Conservation (phyloP, 2,329 filamentous ascomycete species). For the Alternaria sp. region DNA sequence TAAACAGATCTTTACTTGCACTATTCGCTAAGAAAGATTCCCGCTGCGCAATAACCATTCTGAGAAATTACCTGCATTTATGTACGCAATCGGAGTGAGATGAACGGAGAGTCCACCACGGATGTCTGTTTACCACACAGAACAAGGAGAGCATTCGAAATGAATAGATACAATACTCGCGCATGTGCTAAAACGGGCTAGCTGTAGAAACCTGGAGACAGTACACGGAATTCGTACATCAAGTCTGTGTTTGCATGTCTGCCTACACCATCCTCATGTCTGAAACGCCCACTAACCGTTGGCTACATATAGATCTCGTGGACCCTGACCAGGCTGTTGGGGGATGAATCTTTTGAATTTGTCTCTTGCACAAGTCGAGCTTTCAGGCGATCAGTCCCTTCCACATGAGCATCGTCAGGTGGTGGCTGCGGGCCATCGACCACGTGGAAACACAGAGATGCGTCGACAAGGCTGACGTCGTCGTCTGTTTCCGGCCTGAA, state of each 20-base stretch:
- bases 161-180: background rate
- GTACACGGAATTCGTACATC: background rate
- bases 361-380: background rate
- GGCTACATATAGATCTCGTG: background rate
- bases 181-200: background rate
- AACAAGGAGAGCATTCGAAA: background rate
- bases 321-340: background rate
- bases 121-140: background rate
- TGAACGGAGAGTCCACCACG: background rate
- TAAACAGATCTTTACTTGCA: background rate
- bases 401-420: background rate
- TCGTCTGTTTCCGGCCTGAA: slow-evolving; percentile 18
- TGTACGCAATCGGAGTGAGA: background rate
- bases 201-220: background rate
- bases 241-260: background rate
- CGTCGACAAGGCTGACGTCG: slow-evolving; percentile 19
- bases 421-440: slow-evolving; percentile 3
- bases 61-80: background rate
- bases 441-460: slow-evolving; percentile 20
- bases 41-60: background rate
- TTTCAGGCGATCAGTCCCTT: background rate
- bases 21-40: background rate
- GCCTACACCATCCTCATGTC: background rate
- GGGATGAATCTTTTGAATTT: background rate
- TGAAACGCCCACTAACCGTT: background rate